A percentile compares a stretch with the other conserved stretches of the same genome.
Evolutionary conservation across 768 basidiomycete species (phyloP).

Genomic region (Amanita rubescens): DNA sequence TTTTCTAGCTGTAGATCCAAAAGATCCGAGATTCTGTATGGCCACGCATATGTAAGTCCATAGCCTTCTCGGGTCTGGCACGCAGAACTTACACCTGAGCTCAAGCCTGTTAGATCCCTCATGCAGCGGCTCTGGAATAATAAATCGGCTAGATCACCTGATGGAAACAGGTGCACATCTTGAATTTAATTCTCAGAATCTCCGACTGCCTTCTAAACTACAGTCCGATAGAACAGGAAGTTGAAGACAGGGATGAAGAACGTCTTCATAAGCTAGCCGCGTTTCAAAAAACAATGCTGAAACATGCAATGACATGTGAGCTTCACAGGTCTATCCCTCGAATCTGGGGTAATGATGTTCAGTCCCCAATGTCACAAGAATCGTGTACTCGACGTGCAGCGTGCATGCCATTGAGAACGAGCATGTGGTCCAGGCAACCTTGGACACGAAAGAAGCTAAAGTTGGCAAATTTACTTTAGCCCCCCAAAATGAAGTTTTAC

Average conservation of each 20-base stretch:
- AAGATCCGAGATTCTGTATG: conserved; percentile 47
- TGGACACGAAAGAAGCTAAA: conserved; percentile 64
- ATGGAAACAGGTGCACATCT: conserved; percentile 55
- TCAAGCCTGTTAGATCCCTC: conserved; percentile 87
- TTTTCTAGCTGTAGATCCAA: conserved; percentile 75
- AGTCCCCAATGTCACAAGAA: conserved; percentile 74
- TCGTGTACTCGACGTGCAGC: conserved; percentile 99
- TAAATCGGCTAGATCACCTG: conserved; percentile 83
- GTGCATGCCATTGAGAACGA: conserved; percentile 91
- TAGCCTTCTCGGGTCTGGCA: not conserved
- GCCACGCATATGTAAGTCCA: conserved; percentile 81
- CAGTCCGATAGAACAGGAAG: conserved; percentile 44
- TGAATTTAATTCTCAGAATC: conserved; percentile 1
- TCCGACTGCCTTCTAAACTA: conserved; percentile 4
- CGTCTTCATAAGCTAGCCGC: conserved; percentile 77
- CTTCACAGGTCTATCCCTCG: conserved; percentile 6
- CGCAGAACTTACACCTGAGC: not conserved
- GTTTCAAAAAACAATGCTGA: conserved; percentile 88
- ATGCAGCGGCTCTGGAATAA: conserved; percentile 91
- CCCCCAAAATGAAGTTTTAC: conserved; percentile 56
- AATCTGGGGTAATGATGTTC: conserved; percentile 10
- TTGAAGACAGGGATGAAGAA: conserved; percentile 47
- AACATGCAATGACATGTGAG: conserved; percentile 93
- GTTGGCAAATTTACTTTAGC: conserved; percentile 62
- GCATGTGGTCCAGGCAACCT: conserved; percentile 70